Evolutionary conservation across 1,284 basidiomycete species (phyloP), one percentile per base, ranked within the genome.

Genomic region (Hymenochaete sp.): DNA sequence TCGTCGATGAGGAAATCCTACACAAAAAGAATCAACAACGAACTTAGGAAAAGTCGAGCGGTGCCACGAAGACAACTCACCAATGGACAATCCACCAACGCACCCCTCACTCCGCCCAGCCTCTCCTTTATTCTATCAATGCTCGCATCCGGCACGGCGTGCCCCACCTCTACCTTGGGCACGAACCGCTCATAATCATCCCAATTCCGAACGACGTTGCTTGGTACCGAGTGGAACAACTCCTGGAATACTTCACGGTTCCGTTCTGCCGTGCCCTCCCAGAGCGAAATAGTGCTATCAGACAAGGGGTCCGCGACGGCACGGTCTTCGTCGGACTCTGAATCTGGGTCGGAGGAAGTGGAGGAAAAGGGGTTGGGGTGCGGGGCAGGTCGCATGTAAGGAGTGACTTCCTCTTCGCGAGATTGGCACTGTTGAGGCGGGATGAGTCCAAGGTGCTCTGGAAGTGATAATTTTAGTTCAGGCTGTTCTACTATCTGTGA

Each of bases 361-460:
- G n/a, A n/a, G n/a, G n/a, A n/a, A n/a, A n/a, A n/a, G n/a, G n/a
- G n/a, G 56, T 85, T 81, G 1, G 75, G 75, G 22, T 64, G 54
- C 0, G 89, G 89, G 0, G 84, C 87, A 1, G 89, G 75, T 25
- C 67, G 76, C 93, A 95, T 95, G 68, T 75, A 84, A 24, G 68
- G 70, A 43, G 72, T 75, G 14, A 73, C 66, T 3, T 59, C 54
- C 42, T 71, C 67, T 32, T 67, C 43, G 19, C 57, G 61, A 38
- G 57, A 60, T 24, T 60, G 53, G 50, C 67, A 67, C 35, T 54
- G 51, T 56, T 87, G 83, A 1, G 83, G 82, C 14, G 64, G 64
- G 35, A 91, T 80, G 27, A 93, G 75, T 38, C 92, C 92, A 42
- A 95, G 75, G 58, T 95, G 90, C 60, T 93, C 89, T 88, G 16